phyloP scores from a whole-genome alignment of 208 protist genomes.

The Leishmania martiniquensis region DNA sequence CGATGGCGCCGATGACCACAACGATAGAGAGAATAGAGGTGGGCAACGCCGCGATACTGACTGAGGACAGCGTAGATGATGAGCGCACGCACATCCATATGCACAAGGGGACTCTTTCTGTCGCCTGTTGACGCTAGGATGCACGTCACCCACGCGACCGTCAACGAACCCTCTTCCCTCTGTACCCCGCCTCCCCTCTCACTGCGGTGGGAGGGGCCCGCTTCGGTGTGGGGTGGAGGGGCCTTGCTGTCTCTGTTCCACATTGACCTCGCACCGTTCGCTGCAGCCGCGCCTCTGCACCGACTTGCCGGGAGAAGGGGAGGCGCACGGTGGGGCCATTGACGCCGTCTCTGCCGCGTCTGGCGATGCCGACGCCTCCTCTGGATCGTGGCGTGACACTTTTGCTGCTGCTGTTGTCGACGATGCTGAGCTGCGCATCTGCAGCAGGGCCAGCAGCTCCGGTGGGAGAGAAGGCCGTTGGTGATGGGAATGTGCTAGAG shows the following conservation, averaged over 20 bases:
- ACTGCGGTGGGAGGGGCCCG: background rate
- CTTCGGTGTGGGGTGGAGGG: constrained; percentile 3
- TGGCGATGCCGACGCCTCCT: background rate
- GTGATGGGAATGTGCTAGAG: background rate
- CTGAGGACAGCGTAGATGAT: background rate
- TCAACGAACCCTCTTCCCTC: background rate
- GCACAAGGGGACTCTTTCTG: background rate
- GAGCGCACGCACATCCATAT: background rate
- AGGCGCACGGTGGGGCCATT: background rate
- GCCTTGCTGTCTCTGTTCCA: constrained; percentile 1
- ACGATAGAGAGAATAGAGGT: background rate
- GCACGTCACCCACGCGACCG: background rate
- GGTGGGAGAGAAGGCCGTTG: constrained; percentile 13
- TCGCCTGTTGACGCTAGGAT: background rate
- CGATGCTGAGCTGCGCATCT: background rate
- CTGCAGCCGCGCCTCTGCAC: constrained; percentile 20
- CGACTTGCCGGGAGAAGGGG: background rate
- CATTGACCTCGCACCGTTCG: constrained; percentile 28
- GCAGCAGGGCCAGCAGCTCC: constrained; percentile 25
- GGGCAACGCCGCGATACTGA: background rate
- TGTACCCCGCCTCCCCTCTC: background rate
- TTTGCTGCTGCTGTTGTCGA: background rate
- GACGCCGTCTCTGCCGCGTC: background rate
- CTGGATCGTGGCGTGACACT: background rate
- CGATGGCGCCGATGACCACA: background rate